phyloP scores from a whole-genome alignment of 2,329 filamentous ascomycete genomes.

The Fusarium metavorans region DNA sequence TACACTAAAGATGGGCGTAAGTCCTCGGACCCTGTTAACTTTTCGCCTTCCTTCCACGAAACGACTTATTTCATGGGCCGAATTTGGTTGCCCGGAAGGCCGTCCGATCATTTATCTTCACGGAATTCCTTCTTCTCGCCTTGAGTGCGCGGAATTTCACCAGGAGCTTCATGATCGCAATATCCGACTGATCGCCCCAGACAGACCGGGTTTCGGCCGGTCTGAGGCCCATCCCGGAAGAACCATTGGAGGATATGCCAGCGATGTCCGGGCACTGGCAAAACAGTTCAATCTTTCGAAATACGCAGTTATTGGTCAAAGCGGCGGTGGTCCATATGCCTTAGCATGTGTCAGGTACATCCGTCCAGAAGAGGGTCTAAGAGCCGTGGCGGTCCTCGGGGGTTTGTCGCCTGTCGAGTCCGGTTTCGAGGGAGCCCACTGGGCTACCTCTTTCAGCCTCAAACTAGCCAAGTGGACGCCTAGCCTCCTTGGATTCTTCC shows the following conservation, averaged over 20 bases:
- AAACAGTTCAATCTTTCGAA: slow-evolving; percentile 5
- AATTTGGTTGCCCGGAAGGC: slow-evolving; percentile 8
- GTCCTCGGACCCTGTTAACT: background rate
- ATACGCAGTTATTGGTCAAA: slow-evolving; percentile 15
- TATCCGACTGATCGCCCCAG: slow-evolving; percentile 20
- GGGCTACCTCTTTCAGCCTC: slow-evolving; percentile 3
- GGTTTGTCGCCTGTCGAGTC: slow-evolving; percentile 12
- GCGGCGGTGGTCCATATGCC: slow-evolving; percentile 24
- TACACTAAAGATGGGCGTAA: background rate
- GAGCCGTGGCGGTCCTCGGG: slow-evolving; percentile 9
- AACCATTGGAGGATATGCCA: slow-evolving; percentile 16
- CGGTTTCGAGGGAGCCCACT: slow-evolving; percentile 11
- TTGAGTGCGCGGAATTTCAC: slow-evolving; percentile 20
- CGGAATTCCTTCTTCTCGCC: slow-evolving; percentile 12
- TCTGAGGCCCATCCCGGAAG: slow-evolving; percentile 8
- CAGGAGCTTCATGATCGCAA: background rate
- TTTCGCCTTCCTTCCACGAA: slow-evolving; percentile 18
- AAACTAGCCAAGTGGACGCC: slow-evolving; percentile 17
- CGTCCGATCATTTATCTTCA: slow-evolving; percentile 21
- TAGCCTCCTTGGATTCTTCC: slow-evolving; percentile 5
- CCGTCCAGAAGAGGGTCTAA: slow-evolving; percentile 9
- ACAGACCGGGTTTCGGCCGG: slow-evolving; percentile 13
- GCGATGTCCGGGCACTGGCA: slow-evolving; percentile 10
- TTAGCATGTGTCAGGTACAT: slow-evolving; percentile 19
- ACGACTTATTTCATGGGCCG: slow-evolving; percentile 25